These are phyloP conservation scores for Penicillium brevicompactum DNA, from an alignment of 2,329 filamentous ascomycete genomes.

Conservation along the genomic window DNA sequence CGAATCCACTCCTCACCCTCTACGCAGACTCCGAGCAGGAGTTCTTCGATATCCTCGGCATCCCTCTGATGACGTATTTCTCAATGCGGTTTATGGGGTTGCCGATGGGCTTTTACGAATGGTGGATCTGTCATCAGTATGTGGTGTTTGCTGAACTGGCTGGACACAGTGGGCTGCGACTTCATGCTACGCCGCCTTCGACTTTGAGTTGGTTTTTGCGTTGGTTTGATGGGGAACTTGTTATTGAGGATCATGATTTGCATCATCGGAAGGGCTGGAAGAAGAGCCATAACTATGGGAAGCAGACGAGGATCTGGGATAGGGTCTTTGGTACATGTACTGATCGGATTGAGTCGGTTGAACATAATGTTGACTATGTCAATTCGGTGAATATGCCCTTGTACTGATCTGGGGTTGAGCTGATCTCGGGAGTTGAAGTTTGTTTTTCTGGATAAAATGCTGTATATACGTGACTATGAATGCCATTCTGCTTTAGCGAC, in stretches of 20 bases:
- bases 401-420: constrained; percentile 8
- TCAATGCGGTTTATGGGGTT: constrained; percentile 24
- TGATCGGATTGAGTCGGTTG: constrained; percentile 26
- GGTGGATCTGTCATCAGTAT: constrained; percentile 30
- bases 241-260: constrained; percentile 30
- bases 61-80: constrained; percentile 27
- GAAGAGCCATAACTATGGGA: constrained; percentile 23
- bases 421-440: neutral
- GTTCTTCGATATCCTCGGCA: constrained; percentile 29
- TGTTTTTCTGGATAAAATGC: neutral
- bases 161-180: constrained; percentile 25
- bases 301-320: constrained; percentile 22
- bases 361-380: constrained; percentile 24
- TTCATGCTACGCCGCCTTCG: constrained; percentile 25
- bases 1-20: constrained; percentile 28
- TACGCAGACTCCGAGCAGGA: constrained; percentile 30
- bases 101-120: constrained; percentile 31
- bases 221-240: constrained; percentile 25
- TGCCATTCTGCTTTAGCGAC: neutral
- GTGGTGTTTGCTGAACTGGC: constrained; percentile 28
- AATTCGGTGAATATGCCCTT: constrained; percentile 26
- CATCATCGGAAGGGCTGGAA: constrained; percentile 31
- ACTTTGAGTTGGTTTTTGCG: constrained; percentile 23
- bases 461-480: neutral
- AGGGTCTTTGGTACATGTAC: constrained; percentile 28